Evolutionary conservation across 257 asterid species (phyloP), one percentile per base, ranked within the genome.

Genomic region (Rauvolfia tetraphylla): DNA sequence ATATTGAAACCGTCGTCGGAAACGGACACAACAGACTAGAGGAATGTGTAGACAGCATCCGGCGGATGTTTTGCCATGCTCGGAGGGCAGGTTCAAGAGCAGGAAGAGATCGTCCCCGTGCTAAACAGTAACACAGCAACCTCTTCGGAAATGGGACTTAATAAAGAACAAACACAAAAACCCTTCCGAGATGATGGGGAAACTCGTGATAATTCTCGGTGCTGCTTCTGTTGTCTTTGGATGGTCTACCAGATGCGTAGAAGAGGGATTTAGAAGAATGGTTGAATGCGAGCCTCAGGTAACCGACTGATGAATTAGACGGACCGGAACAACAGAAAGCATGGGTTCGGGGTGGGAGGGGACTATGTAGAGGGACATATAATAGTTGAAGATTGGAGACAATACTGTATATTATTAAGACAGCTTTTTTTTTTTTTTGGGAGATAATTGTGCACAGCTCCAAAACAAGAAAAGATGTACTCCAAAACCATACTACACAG

Each of bases 111-210:
- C 44, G 74, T 66, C 22, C 56, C 63, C 23, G 11, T 2, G 36
- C 25, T 42, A 25, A 22, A 23, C 7, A 25, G 48, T n/a, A 27
- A 17, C 53, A 11, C 25, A 20, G 77, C 27, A 57, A 76, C 15
- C 31, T 20, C n/a, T 15, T 62, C 41, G 56, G 75, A 39, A 48
- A 25, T 36, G 75, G 63, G 9, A 44, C 33, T 44, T 10, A 34
- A 23, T 46, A 36, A 18, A 11, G 23, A 25, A 12, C 54, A 42
- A 57, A 20, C 0, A 36, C 12, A 74, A 14, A 56, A 27, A 15
- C 41, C 65, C 20, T 65, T 66, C 80, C 80, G 79, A 72, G 71
- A 72, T 56, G 62, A 27, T 57, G 0, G 83, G 83, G 41, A 53
- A 62, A 36, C 7, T 29, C 4, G 44, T 17, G 54, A 68, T n/a